Conservation (phyloP, 2,329 filamentous ascomycete species). For the Exophiala calicioides region DNA sequence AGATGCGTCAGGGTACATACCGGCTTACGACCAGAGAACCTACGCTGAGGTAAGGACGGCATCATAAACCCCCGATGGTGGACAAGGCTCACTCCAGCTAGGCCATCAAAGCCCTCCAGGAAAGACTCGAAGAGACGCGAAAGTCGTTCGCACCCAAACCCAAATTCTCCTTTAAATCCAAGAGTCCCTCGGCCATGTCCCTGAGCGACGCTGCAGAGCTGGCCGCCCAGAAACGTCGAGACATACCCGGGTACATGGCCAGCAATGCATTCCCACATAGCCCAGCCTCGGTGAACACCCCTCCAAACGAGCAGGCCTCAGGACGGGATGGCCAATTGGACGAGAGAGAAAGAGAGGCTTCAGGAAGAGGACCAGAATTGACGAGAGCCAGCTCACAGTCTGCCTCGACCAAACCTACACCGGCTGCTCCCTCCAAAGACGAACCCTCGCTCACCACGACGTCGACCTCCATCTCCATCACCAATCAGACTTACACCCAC, state of each 20-base stretch:
- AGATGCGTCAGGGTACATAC: constrained; percentile 78
- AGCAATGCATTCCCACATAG: constrained; percentile 37
- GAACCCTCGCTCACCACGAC: constrained; percentile 63
- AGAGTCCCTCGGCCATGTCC: constrained; percentile 57
- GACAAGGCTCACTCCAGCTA: constrained; percentile 37
- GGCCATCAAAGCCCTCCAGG: constrained; percentile 77
- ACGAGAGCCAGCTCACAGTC: constrained; percentile 3
- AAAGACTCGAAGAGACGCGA: constrained; percentile 72
- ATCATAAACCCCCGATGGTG: constrained; percentile 2
- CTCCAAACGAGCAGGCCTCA: constrained; percentile 39
- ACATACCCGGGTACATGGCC: constrained; percentile 44
- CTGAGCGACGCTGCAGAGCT: constrained; percentile 59
- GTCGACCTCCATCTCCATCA: constrained; percentile 62
- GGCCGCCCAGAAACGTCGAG: constrained; percentile 50
- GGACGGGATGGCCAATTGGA: constrained; percentile 30
- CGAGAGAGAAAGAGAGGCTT: neutral
- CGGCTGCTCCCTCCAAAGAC: constrained; percentile 39
- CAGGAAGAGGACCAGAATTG: neutral
- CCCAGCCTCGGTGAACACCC: constrained; percentile 20
- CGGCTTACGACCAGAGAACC: constrained; percentile 84
- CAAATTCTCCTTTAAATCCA: constrained; percentile 80
- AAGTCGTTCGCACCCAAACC: constrained; percentile 69
- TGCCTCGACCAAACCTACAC: constrained; percentile 24
- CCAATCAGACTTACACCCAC: constrained; percentile 67
- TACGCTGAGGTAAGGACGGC: constrained; percentile 69